Evolutionary conservation across 108 stramenopile genomes (phyloP).

Genomic region (Fragilaria crotonensis): DNA sequence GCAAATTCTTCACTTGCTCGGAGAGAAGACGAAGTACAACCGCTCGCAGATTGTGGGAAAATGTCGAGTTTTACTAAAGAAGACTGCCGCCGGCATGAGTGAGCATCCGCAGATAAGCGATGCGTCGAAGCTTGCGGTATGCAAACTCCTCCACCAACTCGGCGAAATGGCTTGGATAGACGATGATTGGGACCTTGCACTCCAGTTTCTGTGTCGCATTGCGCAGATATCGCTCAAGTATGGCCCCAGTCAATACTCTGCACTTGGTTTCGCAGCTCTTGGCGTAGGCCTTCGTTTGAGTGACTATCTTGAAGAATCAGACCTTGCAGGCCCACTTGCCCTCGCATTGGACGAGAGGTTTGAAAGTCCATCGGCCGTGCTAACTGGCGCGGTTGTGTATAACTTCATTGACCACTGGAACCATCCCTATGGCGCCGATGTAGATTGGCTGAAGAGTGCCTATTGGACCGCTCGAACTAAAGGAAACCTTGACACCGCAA

Average conservation of each 20-base stretch:
- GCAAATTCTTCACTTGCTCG: not conserved
- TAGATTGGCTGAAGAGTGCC: not conserved
- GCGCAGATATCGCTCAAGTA: not conserved
- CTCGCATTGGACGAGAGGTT: not conserved
- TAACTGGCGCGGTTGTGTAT: not conserved
- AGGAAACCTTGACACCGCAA: not conserved
- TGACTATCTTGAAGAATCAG: not conserved
- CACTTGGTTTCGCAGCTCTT: not conserved
- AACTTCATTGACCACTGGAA: not conserved
- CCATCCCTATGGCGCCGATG: not conserved
- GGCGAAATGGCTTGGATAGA: not conserved
- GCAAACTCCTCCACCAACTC: not conserved
- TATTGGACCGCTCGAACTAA: not conserved
- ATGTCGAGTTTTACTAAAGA: not conserved
- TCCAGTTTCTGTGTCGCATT: not conserved
- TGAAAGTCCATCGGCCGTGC: not conserved
- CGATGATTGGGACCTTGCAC: not conserved
- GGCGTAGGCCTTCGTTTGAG: not conserved
- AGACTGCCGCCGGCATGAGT: not conserved
- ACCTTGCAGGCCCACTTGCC: not conserved
- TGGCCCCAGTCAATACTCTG: not conserved
- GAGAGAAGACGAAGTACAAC: not conserved
- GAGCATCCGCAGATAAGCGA: not conserved
- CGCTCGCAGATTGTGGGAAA: not conserved
- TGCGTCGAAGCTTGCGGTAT: not conserved